Percentiles rank a stretch among this genome's conserved stretches.
Evolutionary conservation across 495 filamentous ascomycete species (phyloP).

Genomic region (Aspergillus avenaceus): DNA sequence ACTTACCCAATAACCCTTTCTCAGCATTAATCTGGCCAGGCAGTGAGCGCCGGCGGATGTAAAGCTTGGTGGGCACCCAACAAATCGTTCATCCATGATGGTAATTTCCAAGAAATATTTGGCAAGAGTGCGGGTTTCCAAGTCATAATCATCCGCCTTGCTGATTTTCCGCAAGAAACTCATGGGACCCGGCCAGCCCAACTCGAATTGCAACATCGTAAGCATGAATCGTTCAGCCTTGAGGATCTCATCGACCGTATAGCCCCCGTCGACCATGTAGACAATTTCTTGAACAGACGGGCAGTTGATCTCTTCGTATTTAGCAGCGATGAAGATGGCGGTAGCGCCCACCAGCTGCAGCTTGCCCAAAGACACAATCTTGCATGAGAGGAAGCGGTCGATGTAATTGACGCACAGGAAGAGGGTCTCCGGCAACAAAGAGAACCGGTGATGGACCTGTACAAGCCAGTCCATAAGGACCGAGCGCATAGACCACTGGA

Average conservation of each 20-base stretch:
- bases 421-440: constrained; percentile 86
- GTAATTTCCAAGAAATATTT: constrained; percentile 98
- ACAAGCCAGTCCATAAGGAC: constrained; percentile 98
- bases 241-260: constrained; percentile 83
- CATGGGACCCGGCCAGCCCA: constrained; percentile 97
- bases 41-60: constrained; percentile 90
- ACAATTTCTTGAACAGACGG: constrained; percentile 93
- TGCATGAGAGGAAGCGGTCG: constrained; percentile 91
- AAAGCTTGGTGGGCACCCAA: constrained; percentile 85
- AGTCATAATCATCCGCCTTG: constrained; percentile 97
- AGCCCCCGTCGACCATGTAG: constrained; percentile 96
- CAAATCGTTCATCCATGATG: constrained; percentile 97
- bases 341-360: constrained; percentile 95
- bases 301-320: constrained; percentile 98
- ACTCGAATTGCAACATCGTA: constrained; percentile 87
- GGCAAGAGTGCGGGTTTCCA: constrained; percentile 90
- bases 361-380: constrained; percentile 91
- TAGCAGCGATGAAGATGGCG: constrained; percentile 91
- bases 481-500: constrained; percentile 97
- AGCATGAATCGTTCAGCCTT: constrained; percentile 99
- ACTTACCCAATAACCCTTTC: constrained; percentile 90
- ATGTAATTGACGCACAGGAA: constrained; percentile 94
- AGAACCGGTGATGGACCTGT: constrained; percentile 90
- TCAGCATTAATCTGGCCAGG: constrained; percentile 80
- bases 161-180: constrained; percentile 94